A percentile compares a stretch with the other conserved stretches of the same genome.
Conservation (phyloP, 306 rosid genomes). For the Morella rubra region DNA sequence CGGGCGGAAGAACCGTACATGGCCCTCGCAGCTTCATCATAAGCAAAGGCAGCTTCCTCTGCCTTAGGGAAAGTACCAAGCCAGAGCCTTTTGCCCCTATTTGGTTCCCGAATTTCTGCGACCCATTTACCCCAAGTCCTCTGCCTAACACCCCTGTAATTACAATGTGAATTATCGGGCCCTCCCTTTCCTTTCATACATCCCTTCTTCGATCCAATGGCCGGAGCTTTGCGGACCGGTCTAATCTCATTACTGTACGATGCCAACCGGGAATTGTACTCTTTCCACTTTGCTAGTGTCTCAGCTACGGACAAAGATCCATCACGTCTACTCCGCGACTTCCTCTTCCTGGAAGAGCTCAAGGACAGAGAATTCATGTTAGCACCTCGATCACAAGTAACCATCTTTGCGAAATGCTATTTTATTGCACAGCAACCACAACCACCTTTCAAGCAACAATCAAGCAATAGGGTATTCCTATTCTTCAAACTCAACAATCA, state of each 20-base stretch:
- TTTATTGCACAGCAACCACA: neutral
- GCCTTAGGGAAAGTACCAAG: conserved; percentile 77
- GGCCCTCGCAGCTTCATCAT: conserved; percentile 90
- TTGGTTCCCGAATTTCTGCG: conserved; percentile 85
- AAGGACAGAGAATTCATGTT: conserved; percentile 25
- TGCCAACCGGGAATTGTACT: conserved; percentile 40
- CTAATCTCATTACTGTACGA: conserved; percentile 32
- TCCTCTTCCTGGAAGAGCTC: conserved; percentile 71
- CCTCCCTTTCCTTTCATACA: conserved; percentile 99
- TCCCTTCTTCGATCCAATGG: conserved; percentile 96
- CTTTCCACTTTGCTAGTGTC: conserved; percentile 74
- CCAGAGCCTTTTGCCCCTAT: conserved; percentile 79
- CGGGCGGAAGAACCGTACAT: conserved; percentile 86
- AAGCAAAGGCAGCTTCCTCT: conserved; percentile 65
- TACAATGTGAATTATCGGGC: conserved; percentile 71
- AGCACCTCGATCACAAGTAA: conserved; percentile 40
- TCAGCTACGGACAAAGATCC: conserved; percentile 59
- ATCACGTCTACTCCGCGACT: conserved; percentile 57
- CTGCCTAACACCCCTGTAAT: conserved; percentile 92
- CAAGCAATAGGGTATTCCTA: conserved; percentile 5
- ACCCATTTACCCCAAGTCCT: conserved; percentile 99
- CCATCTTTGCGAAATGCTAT: conserved; percentile 35
- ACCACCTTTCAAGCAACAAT: conserved; percentile 19
- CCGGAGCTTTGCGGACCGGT: conserved; percentile 53
- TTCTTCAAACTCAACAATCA: conserved; percentile 12